Base-by-base conservation (phyloP, 2,329 filamentous ascomycete genomes). In the Alternaria viburni region DNA sequence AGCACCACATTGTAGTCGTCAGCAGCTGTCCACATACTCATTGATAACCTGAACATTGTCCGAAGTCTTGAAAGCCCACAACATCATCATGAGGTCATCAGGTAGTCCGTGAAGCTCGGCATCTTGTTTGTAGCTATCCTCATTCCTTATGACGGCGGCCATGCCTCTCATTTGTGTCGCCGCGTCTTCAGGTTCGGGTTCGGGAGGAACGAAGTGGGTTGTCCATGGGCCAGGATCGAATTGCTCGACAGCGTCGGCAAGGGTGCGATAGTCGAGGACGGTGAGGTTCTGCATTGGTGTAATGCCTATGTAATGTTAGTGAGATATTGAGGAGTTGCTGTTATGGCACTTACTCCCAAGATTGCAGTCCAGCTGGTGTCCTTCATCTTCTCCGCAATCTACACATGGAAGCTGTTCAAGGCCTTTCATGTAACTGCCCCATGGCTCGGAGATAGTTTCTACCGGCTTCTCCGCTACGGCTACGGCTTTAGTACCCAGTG, bases 161-260 rank as follows among this genome's bases (percentile, higher is more conserved):
- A 75, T 69, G 1, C 55, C 66, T 8, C 25, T 21, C 4, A 72
- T 54, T 26, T 61, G 50, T 3, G 47, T 49, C 5, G 55, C 10
- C 0, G 23, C 2, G 36, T 67, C 55, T 54, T 73, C 70, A 3
- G 43, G 57, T 10, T 61, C 57, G 2, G 59, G 52, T 7, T 57
- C 46, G 1, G 58, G 52, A 21, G 36, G 63, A 3, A 63, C 51
- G n/a, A 62, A 55, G 49, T 75, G 72, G 13, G 57, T 52, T 9
- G 66, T 74, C 71, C 70, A 72, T 11, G 68, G 72, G 8, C 71
- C 73, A 10, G 74, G 74, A 57, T 78, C 74, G 17, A 73, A 70
- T 3, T 28, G 56, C 9, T 70, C 7, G 17, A 65, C 67, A 8
- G 56, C 52, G 1, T 70, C 65, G 0, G 65, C 55, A 30, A 77